These are phyloP conservation scores for Saturnispora diversa DNA, from an alignment of 805 yeast genomes.

Conservation along the genomic window DNA sequence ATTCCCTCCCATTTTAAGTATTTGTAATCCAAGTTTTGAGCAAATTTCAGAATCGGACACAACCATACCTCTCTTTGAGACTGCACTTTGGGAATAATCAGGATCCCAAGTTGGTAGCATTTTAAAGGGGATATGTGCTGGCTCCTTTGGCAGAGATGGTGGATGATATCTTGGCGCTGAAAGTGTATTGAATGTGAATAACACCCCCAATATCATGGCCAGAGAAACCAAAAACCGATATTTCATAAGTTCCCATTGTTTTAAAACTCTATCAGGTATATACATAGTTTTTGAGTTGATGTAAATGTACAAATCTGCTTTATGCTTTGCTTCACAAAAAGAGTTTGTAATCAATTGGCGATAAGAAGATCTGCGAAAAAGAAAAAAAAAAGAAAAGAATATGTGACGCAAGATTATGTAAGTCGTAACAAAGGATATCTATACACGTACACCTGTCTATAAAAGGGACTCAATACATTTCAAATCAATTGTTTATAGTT, in stretches of 20 bases:
- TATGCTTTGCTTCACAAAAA: too few relatives aligned
- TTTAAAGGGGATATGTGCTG: constrained; percentile 26
- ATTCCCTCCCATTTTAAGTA: constrained; percentile 52
- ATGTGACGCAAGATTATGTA: too few relatives aligned
- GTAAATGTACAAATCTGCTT: too few relatives aligned
- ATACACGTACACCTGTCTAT: too few relatives aligned
- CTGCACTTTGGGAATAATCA: constrained; percentile 29
- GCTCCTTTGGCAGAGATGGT: constrained; percentile 16
- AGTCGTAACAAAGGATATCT: too few relatives aligned
- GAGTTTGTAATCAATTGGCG: too few relatives aligned
- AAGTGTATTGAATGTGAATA: neutral
- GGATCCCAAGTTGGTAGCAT: constrained; percentile 40
- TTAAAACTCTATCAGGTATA: constrained; percentile 8
- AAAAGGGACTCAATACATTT: too few relatives aligned
- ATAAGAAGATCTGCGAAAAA: neutral
- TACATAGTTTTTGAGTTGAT: too few relatives aligned
- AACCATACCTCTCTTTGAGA: constrained; percentile 50
- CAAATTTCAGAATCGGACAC: constrained; percentile 59
- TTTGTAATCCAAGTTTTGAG: constrained; percentile 52
- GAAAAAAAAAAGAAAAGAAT: too few relatives aligned
- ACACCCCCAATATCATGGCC: neutral
- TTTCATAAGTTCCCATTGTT: neutral
- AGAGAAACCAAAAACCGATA: neutral
- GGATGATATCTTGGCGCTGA: neutral
- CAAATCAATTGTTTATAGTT: neutral